These are phyloP conservation scores for Lachnellula subtilissima DNA, from an alignment of 2,329 filamentous ascomycete species.

Conservation along the genomic window DNA sequence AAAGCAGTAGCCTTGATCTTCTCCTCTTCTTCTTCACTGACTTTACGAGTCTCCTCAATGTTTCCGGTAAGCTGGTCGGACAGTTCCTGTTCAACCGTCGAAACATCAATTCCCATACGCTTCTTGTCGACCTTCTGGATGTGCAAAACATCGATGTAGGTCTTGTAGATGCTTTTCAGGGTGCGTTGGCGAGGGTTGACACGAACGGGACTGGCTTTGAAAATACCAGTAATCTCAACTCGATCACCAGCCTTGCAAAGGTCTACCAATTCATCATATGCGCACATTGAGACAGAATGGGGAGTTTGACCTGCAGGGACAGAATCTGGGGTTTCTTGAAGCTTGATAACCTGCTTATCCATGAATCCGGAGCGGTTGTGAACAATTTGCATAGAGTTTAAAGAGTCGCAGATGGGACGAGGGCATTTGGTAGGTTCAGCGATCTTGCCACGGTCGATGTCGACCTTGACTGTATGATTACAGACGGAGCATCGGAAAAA, in stretches of 20 bases:
- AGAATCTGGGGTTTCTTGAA: constrained; percentile 94
- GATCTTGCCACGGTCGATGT: constrained; percentile 93
- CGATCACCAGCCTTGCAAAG: constrained; percentile 97
- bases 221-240: constrained; percentile 93
- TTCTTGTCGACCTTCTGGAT: constrained; percentile 96
- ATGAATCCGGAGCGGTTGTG: constrained; percentile 94
- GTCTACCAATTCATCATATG: constrained; percentile 95
- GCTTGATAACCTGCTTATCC: constrained; percentile 97
- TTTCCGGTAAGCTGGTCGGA: constrained; percentile 55
- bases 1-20: constrained; percentile 79
- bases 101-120: constrained; percentile 83
- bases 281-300: constrained; percentile 92
- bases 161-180: constrained; percentile 96
- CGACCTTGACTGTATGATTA: constrained; percentile 83
- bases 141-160: constrained; percentile 91
- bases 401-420: constrained; percentile 71
- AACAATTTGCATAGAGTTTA: constrained; percentile 96
- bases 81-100: constrained; percentile 79
- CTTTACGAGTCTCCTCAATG: constrained; percentile 77
- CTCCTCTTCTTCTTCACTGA: constrained; percentile 79
- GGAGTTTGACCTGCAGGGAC: constrained; percentile 95
- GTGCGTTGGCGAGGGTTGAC: constrained; percentile 90
- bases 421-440: constrained; percentile 89
- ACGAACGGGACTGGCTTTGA: constrained; percentile 88
- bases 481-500: constrained; percentile 96